Evolutionary conservation across 1,284 basidiomycete genomes (phyloP).

Genomic region (Kwoniella shivajii): DNA sequence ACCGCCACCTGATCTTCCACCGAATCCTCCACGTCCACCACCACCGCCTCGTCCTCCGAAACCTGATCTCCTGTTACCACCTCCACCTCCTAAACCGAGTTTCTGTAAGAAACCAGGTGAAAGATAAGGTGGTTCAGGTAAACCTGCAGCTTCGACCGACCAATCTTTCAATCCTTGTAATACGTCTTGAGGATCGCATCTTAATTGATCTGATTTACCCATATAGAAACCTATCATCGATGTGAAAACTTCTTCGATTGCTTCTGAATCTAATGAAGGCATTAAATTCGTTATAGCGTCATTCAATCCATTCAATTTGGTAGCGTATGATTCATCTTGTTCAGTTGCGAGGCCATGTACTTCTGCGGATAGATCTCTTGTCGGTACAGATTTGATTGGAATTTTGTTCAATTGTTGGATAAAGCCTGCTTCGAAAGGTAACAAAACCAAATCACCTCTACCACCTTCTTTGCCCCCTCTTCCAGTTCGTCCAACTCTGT

Average conservation of each 20-base stretch:
- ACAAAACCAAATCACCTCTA: conserved; percentile 82
- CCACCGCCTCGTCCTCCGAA: conserved; percentile 9
- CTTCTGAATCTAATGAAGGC: conserved; percentile 60
- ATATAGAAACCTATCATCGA: conserved; percentile 79
- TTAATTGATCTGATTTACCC: conserved; percentile 60
- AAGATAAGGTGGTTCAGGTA: conserved; percentile 60
- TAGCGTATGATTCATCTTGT: conserved; percentile 13
- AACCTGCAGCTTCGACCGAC: conserved; percentile 62
- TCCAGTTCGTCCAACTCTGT: conserved; percentile 89
- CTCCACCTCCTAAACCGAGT: conserved; percentile 47
- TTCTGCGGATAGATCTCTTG: conserved; percentile 60
- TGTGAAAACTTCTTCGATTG: conserved; percentile 67
- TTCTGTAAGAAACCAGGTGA: conserved; percentile 58
- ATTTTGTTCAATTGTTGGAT: conserved; percentile 69
- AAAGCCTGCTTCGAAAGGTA: conserved; percentile 80
- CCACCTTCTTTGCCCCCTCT: conserved; percentile 69
- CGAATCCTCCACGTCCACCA: conserved; percentile 10
- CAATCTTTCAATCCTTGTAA: conserved; percentile 68
- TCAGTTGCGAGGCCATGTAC: conserved; percentile 59
- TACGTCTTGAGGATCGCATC: conserved; percentile 56
- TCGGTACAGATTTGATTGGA: conserved; percentile 67
- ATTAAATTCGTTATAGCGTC: conserved; percentile 52
- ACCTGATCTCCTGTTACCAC: conserved; percentile 6
- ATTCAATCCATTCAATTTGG: conserved; percentile 49
- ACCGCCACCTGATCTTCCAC: conserved; percentile 5